Evolutionary conservation across 2,329 filamentous ascomycete species (phyloP).

Genomic region (Aurifilum marmelostoma): DNA sequence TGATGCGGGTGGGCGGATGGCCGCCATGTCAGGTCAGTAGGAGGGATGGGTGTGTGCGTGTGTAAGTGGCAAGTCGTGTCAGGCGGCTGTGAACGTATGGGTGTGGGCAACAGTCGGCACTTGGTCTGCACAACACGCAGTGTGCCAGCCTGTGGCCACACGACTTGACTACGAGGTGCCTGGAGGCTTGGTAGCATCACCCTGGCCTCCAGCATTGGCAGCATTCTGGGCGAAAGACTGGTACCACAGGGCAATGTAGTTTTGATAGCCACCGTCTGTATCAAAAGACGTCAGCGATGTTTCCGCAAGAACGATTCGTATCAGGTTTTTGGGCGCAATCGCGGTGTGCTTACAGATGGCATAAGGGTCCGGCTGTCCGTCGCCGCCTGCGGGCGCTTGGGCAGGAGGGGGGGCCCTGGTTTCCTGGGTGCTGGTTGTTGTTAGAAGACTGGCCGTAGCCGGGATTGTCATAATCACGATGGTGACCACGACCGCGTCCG

Average conservation of each 20-base stretch:
- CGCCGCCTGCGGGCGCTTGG: slow-evolving; percentile 46
- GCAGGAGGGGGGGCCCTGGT: slow-evolving; percentile 45
- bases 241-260: slow-evolving; percentile 81
- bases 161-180: slow-evolving; percentile 27
- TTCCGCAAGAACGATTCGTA: background rate
- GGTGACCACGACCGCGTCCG: slow-evolving; percentile 39
- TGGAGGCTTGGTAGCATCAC: slow-evolving; percentile 30
- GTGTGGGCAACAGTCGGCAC: slow-evolving; percentile 24
- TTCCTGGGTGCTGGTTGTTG: slow-evolving; percentile 49
- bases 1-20: slow-evolving; percentile 24
- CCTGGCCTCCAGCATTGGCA: slow-evolving; percentile 30
- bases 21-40: slow-evolving; percentile 28
- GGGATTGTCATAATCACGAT: slow-evolving; percentile 59
- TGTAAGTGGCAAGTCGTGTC: slow-evolving; percentile 21
- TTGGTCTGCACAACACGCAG: slow-evolving; percentile 24
- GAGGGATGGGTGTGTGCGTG: slow-evolving; percentile 7
- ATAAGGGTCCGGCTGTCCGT: slow-evolving; percentile 67
- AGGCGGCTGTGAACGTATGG: slow-evolving; percentile 16
- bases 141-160: slow-evolving; percentile 19
- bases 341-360: slow-evolving; percentile 64
- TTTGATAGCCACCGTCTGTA: slow-evolving; percentile 77
- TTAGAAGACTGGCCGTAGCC: slow-evolving; percentile 54
- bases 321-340: background rate
- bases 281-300: slow-evolving; percentile 33
- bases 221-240: slow-evolving; percentile 57